Evolutionary conservation across 1,284 basidiomycete genomes (phyloP).

Genomic region (Rhodotorula sp.): DNA sequence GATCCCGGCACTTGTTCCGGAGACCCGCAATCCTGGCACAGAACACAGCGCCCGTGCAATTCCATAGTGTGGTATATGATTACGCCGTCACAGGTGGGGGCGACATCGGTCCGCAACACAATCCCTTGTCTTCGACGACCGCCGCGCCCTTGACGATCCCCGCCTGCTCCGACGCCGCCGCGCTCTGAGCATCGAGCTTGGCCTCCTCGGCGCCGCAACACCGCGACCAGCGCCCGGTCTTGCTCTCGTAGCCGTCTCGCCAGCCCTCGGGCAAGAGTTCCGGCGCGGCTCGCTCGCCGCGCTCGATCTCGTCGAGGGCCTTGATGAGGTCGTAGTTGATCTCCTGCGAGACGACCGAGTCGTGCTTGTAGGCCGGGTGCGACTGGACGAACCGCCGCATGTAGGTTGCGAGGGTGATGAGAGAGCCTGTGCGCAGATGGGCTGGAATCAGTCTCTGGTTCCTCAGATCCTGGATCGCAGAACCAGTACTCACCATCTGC

Average conservation of each 20-base stretch:
- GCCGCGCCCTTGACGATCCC: conserved; percentile 8
- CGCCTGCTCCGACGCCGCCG: background rate
- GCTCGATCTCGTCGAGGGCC: conserved; percentile 79
- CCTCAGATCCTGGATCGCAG: too few relatives aligned
- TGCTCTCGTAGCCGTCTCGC: conserved; percentile 4
- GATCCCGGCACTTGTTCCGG: too few relatives aligned
- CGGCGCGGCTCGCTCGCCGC: conserved; percentile 45
- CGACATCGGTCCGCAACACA: conserved; percentile 11
- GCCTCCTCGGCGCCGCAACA: conserved; percentile 10
- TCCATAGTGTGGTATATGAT: background rate
- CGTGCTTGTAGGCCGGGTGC: conserved; percentile 85
- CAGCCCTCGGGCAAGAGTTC: conserved; percentile 45
- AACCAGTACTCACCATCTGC: conserved; percentile 81
- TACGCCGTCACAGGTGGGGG: background rate
- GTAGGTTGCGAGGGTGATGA: conserved; percentile 91
- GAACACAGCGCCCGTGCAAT: background rate
- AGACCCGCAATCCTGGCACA: background rate
- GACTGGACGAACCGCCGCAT: conserved; percentile 85
- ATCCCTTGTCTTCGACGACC: conserved; percentile 21
- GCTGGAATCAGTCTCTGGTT: too few relatives aligned
- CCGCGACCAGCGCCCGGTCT: background rate
- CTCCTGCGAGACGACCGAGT: conserved; percentile 84
- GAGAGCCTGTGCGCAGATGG: too few relatives aligned
- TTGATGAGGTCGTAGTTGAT: conserved; percentile 93
- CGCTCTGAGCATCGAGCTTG: background rate